phyloP scores from a whole-genome alignment of 257 asterid species.

The Gentiana macrophylla region DNA sequence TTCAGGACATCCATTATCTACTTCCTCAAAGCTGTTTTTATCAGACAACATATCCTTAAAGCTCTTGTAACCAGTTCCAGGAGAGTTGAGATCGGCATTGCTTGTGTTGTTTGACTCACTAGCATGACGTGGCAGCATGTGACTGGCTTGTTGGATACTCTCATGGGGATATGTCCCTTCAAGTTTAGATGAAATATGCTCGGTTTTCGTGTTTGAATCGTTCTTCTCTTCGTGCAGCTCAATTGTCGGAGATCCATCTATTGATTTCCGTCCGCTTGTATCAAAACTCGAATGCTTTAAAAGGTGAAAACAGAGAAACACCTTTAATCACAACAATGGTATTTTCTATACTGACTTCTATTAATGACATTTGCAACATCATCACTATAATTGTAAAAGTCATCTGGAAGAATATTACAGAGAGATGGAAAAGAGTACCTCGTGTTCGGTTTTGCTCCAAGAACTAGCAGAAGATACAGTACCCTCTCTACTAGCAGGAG shows the following conservation, averaged over 20 bases:
- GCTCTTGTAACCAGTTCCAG: constrained; percentile 18
- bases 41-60: constrained; percentile 42
- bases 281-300: constrained; percentile 37
- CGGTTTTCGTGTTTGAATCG: constrained; percentile 10
- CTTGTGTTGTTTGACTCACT: constrained; percentile 10
- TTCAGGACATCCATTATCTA: constrained; percentile 17
- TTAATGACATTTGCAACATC: background rate
- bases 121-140: constrained; percentile 12
- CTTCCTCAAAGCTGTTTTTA: constrained; percentile 15
- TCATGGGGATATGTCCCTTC: constrained; percentile 10
- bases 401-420: background rate
- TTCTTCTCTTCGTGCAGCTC: constrained; percentile 18
- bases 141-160: constrained; percentile 3
- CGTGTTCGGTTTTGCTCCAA: constrained; percentile 32
- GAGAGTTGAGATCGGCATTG: constrained; percentile 8
- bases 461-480: constrained; percentile 32
- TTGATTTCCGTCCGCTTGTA: constrained; percentile 24
- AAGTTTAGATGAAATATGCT: constrained; percentile 2
- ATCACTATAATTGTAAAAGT: background rate
- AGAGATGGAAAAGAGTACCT: constrained; percentile 32
- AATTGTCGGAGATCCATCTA: constrained; percentile 22
- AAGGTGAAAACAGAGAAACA: constrained; percentile 3
- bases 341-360: no score
- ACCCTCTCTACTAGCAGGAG: constrained; percentile 35
- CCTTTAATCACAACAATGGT: background rate